Conservation (phyloP, 345 rosid genomes). For the Hibiscus tridactylites region DNA sequence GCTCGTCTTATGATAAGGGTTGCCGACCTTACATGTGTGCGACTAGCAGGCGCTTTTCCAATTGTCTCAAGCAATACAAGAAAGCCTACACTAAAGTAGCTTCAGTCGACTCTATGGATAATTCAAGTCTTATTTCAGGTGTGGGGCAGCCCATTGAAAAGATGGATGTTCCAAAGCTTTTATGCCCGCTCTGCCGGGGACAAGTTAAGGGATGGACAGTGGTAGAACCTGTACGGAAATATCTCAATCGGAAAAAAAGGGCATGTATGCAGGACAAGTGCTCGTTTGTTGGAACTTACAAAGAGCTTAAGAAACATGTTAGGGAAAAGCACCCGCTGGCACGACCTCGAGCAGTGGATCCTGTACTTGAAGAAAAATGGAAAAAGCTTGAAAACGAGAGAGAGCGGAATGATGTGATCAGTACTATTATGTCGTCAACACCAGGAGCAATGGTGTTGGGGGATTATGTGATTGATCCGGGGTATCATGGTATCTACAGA, state of each 20-base stretch:
- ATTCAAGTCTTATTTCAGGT: conserved; percentile 17
- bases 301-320: conserved; percentile 66
- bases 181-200: conserved; percentile 82
- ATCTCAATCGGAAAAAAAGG: conserved; percentile 62
- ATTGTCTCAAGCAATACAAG: conserved; percentile 80
- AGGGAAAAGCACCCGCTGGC: conserved; percentile 67
- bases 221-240: conserved; percentile 59
- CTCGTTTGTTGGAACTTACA: conserved; percentile 51
- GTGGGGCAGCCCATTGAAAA: conserved; percentile 19
- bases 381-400: conserved; percentile 62
- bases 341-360: conserved; percentile 72
- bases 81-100: conserved; percentile 55
- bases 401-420: conserved; percentile 64
- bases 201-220: conserved; percentile 95
- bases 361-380: conserved; percentile 62
- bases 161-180: conserved; percentile 50
- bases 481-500: conserved; percentile 12
- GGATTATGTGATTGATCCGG: conserved; percentile 87
- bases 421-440: conserved; percentile 60
- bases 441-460: conserved; percentile 80
- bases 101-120: conserved; percentile 21
- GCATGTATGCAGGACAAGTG: conserved; percentile 75
- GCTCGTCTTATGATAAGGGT: conserved; percentile 77
- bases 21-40: conserved; percentile 96
- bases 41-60: conserved; percentile 69